phyloP scores from a whole-genome alignment of 805 yeast genomes.

The Metschnikowia sp. region DNA sequence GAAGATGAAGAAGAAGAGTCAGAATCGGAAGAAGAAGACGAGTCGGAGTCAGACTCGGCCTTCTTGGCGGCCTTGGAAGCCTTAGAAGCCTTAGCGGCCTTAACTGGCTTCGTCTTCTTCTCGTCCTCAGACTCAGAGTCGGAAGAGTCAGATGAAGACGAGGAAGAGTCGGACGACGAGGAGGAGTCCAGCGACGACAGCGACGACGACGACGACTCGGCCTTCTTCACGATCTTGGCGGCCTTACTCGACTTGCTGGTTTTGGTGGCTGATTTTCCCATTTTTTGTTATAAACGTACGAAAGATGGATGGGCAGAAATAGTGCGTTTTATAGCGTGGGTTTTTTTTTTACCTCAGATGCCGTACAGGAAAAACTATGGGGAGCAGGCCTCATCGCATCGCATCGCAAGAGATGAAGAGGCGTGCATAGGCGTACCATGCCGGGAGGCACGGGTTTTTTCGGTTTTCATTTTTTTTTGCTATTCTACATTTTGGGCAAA shows the following conservation, averaged over 20 bases:
- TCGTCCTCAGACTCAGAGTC: slow-evolving; percentile 21
- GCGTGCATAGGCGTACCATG: no score
- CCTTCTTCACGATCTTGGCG: slow-evolving; percentile 11
- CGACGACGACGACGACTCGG: slow-evolving; percentile 7
- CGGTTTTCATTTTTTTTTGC: no score
- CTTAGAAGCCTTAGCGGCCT: slow-evolving; percentile 15
- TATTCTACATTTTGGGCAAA: no score
- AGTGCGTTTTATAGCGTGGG: not conserved
- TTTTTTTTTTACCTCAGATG: slow-evolving; percentile 5
- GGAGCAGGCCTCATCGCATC: slow-evolving; percentile 5
- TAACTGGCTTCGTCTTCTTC: slow-evolving; percentile 18
- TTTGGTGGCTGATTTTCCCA: slow-evolving; percentile 39
- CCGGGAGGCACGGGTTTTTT: no score
- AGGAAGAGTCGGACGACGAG: slow-evolving; percentile 22
- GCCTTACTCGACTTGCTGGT: slow-evolving; percentile 15
- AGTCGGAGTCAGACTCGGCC: slow-evolving; percentile 24
- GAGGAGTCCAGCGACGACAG: slow-evolving; percentile 8
- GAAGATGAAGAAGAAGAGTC: slow-evolving; percentile 19
- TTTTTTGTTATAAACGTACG: slow-evolving; percentile 15
- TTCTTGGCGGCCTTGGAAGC: slow-evolving; percentile 2
- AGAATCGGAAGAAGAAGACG: slow-evolving; percentile 27
- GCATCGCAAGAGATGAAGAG: not conserved
- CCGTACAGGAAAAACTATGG: slow-evolving; percentile 8
- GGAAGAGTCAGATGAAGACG: slow-evolving; percentile 12
- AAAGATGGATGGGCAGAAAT: slow-evolving; percentile 5